Evolutionary conservation across 306 rosid species (phyloP).

Genomic region (Oemleria cerasiformis): DNA sequence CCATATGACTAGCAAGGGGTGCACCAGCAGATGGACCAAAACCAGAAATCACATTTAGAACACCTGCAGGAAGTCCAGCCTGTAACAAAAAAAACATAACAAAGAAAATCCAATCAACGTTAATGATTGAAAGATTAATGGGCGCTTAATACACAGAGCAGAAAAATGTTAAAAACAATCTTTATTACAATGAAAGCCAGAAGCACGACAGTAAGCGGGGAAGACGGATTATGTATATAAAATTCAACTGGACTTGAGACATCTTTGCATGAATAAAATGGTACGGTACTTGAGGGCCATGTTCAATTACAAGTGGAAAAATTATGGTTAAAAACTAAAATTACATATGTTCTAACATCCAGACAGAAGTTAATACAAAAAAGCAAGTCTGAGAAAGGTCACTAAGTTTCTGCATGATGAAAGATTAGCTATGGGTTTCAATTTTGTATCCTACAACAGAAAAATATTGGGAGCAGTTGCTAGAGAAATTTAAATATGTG

Average conservation of each 20-base stretch:
- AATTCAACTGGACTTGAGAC: not conserved
- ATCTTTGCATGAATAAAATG: not conserved
- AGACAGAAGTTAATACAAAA: not conserved
- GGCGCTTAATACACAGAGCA: not conserved
- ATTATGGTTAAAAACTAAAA: too few relatives aligned
- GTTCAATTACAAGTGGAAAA: not conserved
- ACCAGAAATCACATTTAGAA: conserved; percentile 78
- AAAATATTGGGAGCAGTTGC: not conserved
- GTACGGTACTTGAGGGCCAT: not conserved
- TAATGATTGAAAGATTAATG: not conserved
- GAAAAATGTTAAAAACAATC: not conserved
- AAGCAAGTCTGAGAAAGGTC: not conserved
- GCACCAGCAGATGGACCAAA: conserved; percentile 97
- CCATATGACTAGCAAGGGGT: conserved; percentile 91
- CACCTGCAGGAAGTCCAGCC: conserved; percentile 97
- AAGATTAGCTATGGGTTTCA: not conserved
- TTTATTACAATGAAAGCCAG: not conserved
- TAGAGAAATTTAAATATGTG: not conserved
- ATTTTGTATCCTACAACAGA: not conserved
- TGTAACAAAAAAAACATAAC: conserved; percentile 22
- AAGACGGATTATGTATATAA: not conserved
- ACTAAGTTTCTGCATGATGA: not conserved
- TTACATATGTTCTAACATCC: not conserved
- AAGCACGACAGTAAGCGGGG: not conserved
- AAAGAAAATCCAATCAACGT: conserved; percentile 17